Evolutionary conservation across 2,329 filamentous ascomycete species (phyloP), one percentile per base, ranked within the genome.

Genomic region (Penicillium vulpinum): DNA sequence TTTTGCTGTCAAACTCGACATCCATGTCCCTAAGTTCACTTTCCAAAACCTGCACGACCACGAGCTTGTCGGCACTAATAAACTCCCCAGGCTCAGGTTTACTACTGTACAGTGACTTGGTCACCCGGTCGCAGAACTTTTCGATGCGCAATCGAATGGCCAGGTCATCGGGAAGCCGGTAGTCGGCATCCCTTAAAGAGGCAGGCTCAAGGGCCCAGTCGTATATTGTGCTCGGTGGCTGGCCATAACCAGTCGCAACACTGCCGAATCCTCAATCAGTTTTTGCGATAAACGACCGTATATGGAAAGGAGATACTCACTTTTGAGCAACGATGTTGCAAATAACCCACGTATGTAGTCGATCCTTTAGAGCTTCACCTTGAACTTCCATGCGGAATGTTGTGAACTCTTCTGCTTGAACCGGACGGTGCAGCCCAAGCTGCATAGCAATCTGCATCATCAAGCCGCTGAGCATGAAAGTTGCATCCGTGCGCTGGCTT

Each of bases 361-460:
- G 78, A 69, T 88, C 85, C 36, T 83, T 81, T 53, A 87, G 78
- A 54, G 86, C 85, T 66, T 86, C 84, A 28, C 85, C 82, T 60
- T 81, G 75, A 15, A 86, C 72, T 54, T 85, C 74, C 62, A 79
- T 75, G 18, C 73, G 72, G 61, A 79, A 79, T 5, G 78, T 79
- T 5, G 73, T 77, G 56, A 80, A 80, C 57, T 80, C 78, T 64
- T 86, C 83, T 1, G 85, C 80, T 64, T 87, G 84, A 0, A 83
- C 84, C 0, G 85, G 85, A 31, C 84, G 80, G 64, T 87, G 85
- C 21, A 87, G 70, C 16, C 85, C 85, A 58, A 86, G 80, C 61
- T 87, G 84, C 80, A 86, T 84, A 13, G 85, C 84, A 52, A 86
- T 80, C 65, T 87, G 83, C 79, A 87, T 85, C 85, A 87, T 87